Evolutionary conservation across 2,329 filamentous ascomycete genomes (phyloP).

Genomic region (Cercospora beticola): DNA sequence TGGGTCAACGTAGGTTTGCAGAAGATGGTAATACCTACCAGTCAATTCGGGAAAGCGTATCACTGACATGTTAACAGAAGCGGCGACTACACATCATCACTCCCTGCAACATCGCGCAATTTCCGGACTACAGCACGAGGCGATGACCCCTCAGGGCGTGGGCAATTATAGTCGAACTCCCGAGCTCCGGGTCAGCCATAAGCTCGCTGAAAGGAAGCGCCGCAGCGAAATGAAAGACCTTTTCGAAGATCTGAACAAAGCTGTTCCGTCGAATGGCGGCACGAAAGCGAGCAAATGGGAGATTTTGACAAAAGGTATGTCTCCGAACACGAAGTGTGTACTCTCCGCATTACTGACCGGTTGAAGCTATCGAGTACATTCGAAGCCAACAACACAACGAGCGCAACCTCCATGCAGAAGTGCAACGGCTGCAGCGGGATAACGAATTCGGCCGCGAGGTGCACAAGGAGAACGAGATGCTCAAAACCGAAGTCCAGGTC

Average conservation of each 20-base stretch:
- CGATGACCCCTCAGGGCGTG: constrained; percentile 55
- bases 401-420: constrained; percentile 42
- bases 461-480: constrained; percentile 49
- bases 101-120: constrained; percentile 73
- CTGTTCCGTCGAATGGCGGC: constrained; percentile 77
- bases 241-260: constrained; percentile 75
- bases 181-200: constrained; percentile 79
- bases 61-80: constrained; percentile 34
- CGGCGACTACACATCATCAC: constrained; percentile 65
- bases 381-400: constrained; percentile 42
- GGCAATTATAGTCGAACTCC: constrained; percentile 82
- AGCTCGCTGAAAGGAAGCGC: constrained; percentile 79
- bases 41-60: background rate
- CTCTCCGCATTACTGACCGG: constrained; percentile 8
- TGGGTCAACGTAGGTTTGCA: constrained; percentile 65
- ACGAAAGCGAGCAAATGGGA: constrained; percentile 90
- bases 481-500: constrained; percentile 48
- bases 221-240: constrained; percentile 86
- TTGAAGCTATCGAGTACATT: constrained; percentile 52
- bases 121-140: constrained; percentile 61
- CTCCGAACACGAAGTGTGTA: background rate
- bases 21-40: constrained; percentile 55
- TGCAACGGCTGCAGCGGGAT: constrained; percentile 46
- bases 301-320: constrained; percentile 76
- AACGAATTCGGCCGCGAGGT: constrained; percentile 45